phyloP scores from a whole-genome alignment of 31 red algal species.

The Porphyra umbilicalis region DNA sequence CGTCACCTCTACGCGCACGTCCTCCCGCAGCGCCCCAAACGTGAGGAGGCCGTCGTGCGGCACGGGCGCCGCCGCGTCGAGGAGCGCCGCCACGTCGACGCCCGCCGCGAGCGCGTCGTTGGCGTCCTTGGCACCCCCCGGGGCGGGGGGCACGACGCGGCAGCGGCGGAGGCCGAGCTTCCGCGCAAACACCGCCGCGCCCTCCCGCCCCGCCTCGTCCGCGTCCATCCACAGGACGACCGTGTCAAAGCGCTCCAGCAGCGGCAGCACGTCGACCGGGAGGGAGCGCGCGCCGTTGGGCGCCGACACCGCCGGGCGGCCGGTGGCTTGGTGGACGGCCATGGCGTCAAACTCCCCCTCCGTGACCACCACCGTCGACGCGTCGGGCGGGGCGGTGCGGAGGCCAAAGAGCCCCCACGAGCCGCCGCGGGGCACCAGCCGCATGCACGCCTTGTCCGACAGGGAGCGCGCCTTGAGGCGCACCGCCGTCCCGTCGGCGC shows the following conservation, averaged over 20 bases:
- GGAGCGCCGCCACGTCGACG: constrained; percentile 29
- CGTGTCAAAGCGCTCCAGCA: constrained; percentile 59
- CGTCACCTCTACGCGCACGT: constrained; percentile 44
- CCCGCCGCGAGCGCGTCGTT: constrained; percentile 68
- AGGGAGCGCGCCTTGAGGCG: constrained; percentile 70
- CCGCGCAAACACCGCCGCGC: constrained; percentile 55
- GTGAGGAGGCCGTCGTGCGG: constrained; percentile 69
- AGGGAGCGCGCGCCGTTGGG: constrained; percentile 79
- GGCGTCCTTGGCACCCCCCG: constrained; percentile 57
- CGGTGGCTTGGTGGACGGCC: constrained; percentile 72
- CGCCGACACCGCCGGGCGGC: constrained; percentile 53
- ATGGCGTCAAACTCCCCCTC: constrained; percentile 97
- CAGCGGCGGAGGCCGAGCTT: constrained; percentile 82
- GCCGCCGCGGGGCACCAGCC: constrained; percentile 64
- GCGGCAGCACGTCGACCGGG: constrained; percentile 45
- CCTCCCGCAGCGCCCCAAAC: constrained; percentile 62
- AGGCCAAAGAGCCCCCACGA: constrained; percentile 85
- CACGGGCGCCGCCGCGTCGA: constrained; percentile 19
- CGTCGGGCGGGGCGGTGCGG: constrained; percentile 45
- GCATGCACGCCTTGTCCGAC: constrained; percentile 41
- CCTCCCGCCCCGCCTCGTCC: constrained; percentile 73
- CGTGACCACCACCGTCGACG: constrained; percentile 56
- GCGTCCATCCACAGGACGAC: constrained; percentile 93
- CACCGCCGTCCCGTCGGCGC: constrained; percentile 14
- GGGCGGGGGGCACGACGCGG: constrained; percentile 10